These are phyloP conservation scores for Penicillium vulpinum DNA, from an alignment of 2,329 filamentous ascomycete species.

Conservation along the genomic window DNA sequence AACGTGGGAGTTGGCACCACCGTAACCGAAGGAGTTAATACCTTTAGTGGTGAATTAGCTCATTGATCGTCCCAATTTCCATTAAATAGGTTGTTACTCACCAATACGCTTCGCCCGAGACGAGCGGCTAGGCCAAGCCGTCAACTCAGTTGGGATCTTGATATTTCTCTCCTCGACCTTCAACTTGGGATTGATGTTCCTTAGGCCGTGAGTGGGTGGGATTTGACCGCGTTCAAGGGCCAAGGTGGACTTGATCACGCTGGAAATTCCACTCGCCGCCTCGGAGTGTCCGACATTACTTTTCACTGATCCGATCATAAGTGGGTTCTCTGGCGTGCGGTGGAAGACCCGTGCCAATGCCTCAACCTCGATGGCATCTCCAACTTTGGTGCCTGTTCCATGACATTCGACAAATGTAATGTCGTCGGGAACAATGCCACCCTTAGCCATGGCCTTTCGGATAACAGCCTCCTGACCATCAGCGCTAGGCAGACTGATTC, in stretches of 20 bases:
- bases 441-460: not conserved
- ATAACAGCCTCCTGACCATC: not conserved
- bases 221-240: not conserved
- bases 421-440: not conserved
- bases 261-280: not conserved
- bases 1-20: not conserved
- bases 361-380: not conserved
- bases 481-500: not conserved
- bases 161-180: not conserved
- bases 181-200: not conserved
- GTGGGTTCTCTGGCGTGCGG: not conserved
- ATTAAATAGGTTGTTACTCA: not conserved
- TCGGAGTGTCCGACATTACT: not conserved
- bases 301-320: not conserved
- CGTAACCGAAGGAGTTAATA: not conserved
- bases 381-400: not conserved
- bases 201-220: not conserved
- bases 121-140: not conserved
- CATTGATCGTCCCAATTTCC: too few relatives aligned
- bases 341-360: not conserved
- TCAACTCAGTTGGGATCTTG: not conserved
- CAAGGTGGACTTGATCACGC: not conserved
- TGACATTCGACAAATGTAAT: not conserved
- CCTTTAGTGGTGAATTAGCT: not conserved
- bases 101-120: not conserved